Evolutionary conservation across 108 stramenopile species (phyloP).

Genomic region (Chaetoceros muelleri): DNA sequence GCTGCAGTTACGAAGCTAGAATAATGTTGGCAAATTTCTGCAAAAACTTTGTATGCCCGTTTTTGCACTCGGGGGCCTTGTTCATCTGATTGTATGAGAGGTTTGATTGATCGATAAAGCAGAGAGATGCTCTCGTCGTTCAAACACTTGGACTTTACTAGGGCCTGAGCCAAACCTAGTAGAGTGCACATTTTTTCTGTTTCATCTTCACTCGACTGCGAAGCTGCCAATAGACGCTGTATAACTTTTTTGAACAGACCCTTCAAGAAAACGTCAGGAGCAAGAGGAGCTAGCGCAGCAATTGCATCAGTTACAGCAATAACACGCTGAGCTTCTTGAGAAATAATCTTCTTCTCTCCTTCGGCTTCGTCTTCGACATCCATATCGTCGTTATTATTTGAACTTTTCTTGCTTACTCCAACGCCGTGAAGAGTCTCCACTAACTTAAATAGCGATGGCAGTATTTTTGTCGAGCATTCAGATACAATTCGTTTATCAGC

Average conservation of each 20-base stretch:
- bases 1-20: constrained; percentile 32
- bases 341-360: constrained; percentile 4
- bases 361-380: constrained; percentile 22
- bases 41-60: constrained; percentile 57
- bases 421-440: constrained; percentile 42
- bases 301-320: constrained; percentile 55
- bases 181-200: constrained; percentile 52
- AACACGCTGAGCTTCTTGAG: constrained; percentile 26
- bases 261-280: constrained; percentile 44
- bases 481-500: constrained; percentile 16
- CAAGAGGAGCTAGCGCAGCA: constrained; percentile 39
- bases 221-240: constrained; percentile 49
- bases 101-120: constrained; percentile 60
- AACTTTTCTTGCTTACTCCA: constrained; percentile 3
- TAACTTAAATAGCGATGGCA: constrained; percentile 57
- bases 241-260: constrained; percentile 69
- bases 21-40: constrained; percentile 52
- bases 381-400: constrained; percentile 18
- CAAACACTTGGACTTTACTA: constrained; percentile 54
- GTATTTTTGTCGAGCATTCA: constrained; percentile 35
- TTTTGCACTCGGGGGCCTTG: constrained; percentile 58
- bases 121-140: constrained; percentile 46
- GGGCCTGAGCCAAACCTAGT: constrained; percentile 50
- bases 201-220: constrained; percentile 29
- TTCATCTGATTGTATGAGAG: constrained; percentile 62